Conservation (phyloP, 192 early-diverging fungal genomes). For the Podila horticola region DNA sequence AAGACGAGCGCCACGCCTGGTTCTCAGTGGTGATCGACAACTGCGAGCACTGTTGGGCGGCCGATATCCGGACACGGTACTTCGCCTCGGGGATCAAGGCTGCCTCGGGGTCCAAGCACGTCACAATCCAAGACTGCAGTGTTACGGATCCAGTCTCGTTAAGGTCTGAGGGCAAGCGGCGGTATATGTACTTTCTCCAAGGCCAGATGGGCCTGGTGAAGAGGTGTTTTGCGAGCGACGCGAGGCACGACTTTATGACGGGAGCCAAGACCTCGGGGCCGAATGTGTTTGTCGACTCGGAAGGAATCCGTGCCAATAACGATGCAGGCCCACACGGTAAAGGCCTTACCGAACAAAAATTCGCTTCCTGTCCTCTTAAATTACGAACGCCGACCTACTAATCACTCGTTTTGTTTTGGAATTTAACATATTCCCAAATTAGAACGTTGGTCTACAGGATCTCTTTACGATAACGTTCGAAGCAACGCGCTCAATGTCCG, state of each 20-base stretch:
- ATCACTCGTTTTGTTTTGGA: not conserved
- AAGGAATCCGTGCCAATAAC: slow-evolving; percentile 34
- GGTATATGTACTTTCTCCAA: slow-evolving; percentile 44
- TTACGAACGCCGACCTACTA: not conserved
- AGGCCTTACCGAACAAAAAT: not conserved
- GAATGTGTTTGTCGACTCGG: slow-evolving; percentile 47
- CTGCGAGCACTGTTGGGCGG: slow-evolving; percentile 42
- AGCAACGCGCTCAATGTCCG: slow-evolving; percentile 24
- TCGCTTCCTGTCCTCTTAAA: too few species aligned
- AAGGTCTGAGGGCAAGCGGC: slow-evolving; percentile 9
- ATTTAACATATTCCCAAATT: not conserved
- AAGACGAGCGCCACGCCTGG: slow-evolving; percentile 30
- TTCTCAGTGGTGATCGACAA: slow-evolving; percentile 24
- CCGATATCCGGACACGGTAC: slow-evolving; percentile 22
- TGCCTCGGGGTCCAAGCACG: slow-evolving; percentile 23
- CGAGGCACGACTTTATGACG: slow-evolving; percentile 38
- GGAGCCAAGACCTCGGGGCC: slow-evolving; percentile 27
- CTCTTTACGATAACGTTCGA: slow-evolving; percentile 34
- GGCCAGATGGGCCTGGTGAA: slow-evolving; percentile 43
- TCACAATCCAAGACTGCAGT: slow-evolving; percentile 32
- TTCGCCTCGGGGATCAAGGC: slow-evolving; percentile 40
- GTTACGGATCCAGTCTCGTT: slow-evolving; percentile 19
- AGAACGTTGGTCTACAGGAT: slow-evolving; percentile 40
- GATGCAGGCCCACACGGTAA: slow-evolving; percentile 45
- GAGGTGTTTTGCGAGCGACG: slow-evolving; percentile 25